Conservation (phyloP, 2,329 filamentous ascomycete genomes). For the Stagonosporopsis chrysanthemi region DNA sequence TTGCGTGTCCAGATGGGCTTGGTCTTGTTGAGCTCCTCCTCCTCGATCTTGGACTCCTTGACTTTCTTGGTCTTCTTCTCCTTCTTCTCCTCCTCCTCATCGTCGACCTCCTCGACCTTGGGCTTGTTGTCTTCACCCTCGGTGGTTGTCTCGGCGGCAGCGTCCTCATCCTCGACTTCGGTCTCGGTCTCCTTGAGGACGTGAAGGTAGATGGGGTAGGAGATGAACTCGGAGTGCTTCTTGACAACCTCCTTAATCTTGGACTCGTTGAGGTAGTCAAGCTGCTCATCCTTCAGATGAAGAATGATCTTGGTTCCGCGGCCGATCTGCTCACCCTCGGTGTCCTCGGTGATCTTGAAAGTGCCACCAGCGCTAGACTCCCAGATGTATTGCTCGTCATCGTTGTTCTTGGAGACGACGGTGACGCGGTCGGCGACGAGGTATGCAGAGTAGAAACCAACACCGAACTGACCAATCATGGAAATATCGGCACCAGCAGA, state of each 20-base stretch:
- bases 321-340: slow-evolving; percentile 87
- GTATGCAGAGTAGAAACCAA: slow-evolving; percentile 99
- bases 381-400: slow-evolving; percentile 99
- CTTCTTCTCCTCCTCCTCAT: slow-evolving; percentile 86
- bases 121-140: slow-evolving; percentile 92
- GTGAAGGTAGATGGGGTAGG: slow-evolving; percentile 99
- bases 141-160: slow-evolving; percentile 64
- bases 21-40: slow-evolving; percentile 99
- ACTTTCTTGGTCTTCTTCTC: slow-evolving; percentile 98
- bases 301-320: slow-evolving; percentile 98
- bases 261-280: slow-evolving; percentile 96
- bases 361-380: slow-evolving; percentile 97
- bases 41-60: slow-evolving; percentile 98
- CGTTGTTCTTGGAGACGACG: slow-evolving; percentile 98
- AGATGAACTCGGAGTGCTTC: slow-evolving; percentile 99
- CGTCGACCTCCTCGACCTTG: slow-evolving; percentile 92
- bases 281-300: slow-evolving; percentile 99
- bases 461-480: slow-evolving; percentile 99
- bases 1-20: slow-evolving; percentile 99
- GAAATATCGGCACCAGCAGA: slow-evolving; percentile 98
- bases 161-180: slow-evolving; percentile 96
- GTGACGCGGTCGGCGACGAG: slow-evolving; percentile 96
- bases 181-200: slow-evolving; percentile 99
- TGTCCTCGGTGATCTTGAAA: slow-evolving; percentile 91
- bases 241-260: slow-evolving; percentile 99